Conservation (phyloP, 352 stramenopile genomes). For the Pythium aquatile region DNA sequence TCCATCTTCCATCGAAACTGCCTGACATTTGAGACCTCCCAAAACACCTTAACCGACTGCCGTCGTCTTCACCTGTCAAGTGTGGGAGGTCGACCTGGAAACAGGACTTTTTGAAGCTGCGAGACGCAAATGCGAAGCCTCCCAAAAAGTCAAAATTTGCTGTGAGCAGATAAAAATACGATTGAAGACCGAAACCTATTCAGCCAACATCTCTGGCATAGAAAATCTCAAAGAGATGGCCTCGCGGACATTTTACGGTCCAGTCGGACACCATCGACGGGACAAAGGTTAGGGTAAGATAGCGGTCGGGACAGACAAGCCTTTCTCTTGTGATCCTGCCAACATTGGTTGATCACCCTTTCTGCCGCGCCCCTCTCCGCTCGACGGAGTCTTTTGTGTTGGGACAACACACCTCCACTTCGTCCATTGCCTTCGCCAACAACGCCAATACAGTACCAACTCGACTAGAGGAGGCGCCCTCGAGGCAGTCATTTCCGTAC, state of each 20-base stretch:
- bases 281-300: background rate
- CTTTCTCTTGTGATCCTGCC: conserved; percentile 5
- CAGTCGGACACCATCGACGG: background rate
- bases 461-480: background rate
- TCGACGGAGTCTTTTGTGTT: background rate
- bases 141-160: no score
- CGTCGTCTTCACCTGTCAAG: background rate
- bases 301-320: background rate
- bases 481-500: conserved; percentile 8
- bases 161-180: background rate
- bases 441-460: background rate
- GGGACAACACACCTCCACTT: background rate
- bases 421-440: conserved; percentile 1
- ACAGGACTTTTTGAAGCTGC: no score
- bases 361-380: background rate
- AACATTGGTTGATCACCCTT: conserved; percentile 11
- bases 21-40: no score
- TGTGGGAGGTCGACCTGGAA: no score
- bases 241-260: background rate
- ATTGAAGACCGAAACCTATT: background rate
- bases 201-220: no score
- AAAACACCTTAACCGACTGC: no score
- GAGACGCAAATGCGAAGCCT: no score
- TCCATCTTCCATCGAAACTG: background rate
- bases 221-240: no score